Evolutionary conservation across 768 basidiomycete species (phyloP), one percentile per base, ranked within the genome.

Genomic region (Tulasnella calospora): DNA sequence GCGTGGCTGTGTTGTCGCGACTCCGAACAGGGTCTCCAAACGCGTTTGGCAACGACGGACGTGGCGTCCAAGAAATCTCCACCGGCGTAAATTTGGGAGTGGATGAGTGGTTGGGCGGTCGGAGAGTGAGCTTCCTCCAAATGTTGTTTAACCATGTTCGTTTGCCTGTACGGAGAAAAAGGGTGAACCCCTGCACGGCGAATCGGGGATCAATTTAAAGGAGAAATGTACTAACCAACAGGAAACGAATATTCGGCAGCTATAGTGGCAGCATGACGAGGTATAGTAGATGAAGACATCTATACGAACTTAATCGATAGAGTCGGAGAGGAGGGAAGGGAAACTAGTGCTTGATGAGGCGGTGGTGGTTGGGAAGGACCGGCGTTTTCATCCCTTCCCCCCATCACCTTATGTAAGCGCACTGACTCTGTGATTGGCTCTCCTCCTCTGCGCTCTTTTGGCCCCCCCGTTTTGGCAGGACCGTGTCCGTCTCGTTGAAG

Each of bases 301-400:
- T 67, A 67, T 67, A 33, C 61, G 61, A 67, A 67, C 13, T 67
- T 67, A 67, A 67, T 67, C 61, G 61, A 67, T 67, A 67, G 61
- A 67, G 61, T 67, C 61, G 13, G 61, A 67, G 61, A 15, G 61
- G 61, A 67, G 30, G 61, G 61, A 33, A 30, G 57, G 1, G 27
- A 5, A 35, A 30, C 7, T 6, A 51, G 51, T 21, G n/a, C 21
- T 51, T 27, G 61, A 4, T 17, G 61, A 35, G 61, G 61, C 61
- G 27, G 61, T 67, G 61, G 61, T 3, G 33, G 3, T 67, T n/a
- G 23, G 61, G n/a, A 27, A 3, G n/a, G n/a, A 2, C 61, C 61
- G 27, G 61, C 33, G 12, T 30, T 67, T 10, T 30, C 33, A 67
- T 7, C 30, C 61, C 61, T 27, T 67, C 10, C 9, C 35, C 61